phyloP scores from a whole-genome alignment of 257 asterid genomes.

The Ballota nigra region DNA sequence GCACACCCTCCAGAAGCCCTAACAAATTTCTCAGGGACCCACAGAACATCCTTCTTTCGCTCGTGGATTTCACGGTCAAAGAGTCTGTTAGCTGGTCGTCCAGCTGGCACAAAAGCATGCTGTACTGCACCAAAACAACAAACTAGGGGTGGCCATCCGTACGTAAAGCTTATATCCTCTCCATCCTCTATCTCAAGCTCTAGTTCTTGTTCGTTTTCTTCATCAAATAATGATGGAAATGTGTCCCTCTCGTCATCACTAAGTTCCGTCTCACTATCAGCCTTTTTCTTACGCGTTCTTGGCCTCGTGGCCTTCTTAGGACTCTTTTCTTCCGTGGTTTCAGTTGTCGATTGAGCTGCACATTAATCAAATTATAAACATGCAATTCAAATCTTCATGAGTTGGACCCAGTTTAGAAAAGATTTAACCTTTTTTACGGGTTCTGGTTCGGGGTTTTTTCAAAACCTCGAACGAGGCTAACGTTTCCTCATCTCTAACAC shows the following conservation, averaged over 20 bases:
- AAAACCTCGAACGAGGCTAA: slow-evolving; percentile 32
- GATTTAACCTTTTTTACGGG: slow-evolving; percentile 60
- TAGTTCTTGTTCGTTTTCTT: slow-evolving; percentile 46
- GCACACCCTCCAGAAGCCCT: slow-evolving; percentile 88
- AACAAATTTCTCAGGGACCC: slow-evolving; percentile 79
- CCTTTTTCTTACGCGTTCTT: slow-evolving; percentile 60
- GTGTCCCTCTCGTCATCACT: slow-evolving; percentile 49
- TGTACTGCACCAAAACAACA: slow-evolving; percentile 94
- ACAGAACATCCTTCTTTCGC: slow-evolving; percentile 55
- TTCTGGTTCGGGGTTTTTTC: slow-evolving; percentile 44
- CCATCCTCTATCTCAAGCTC: slow-evolving; percentile 61
- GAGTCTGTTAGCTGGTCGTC: slow-evolving; percentile 77
- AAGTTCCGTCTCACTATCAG: slow-evolving; percentile 40
- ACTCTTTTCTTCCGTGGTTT: slow-evolving; percentile 43
- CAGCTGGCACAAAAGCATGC: slow-evolving; percentile 79
- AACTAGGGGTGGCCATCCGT: slow-evolving; percentile 97
- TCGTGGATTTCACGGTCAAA: slow-evolving; percentile 77
- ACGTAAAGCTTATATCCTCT: slow-evolving; percentile 83
- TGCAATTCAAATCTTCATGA: neutral
- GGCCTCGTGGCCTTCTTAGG: slow-evolving; percentile 49
- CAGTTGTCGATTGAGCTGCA: slow-evolving; percentile 52
- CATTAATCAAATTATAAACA: slow-evolving; percentile 17
- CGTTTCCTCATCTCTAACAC: slow-evolving; percentile 41
- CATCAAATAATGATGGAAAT: slow-evolving; percentile 33
- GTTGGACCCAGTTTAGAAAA: slow-evolving; percentile 16